Evolutionary conservation across 805 yeast genomes (phyloP), one percentile per base, ranked within the genome.

Genomic region (Candida andamanensis): DNA sequence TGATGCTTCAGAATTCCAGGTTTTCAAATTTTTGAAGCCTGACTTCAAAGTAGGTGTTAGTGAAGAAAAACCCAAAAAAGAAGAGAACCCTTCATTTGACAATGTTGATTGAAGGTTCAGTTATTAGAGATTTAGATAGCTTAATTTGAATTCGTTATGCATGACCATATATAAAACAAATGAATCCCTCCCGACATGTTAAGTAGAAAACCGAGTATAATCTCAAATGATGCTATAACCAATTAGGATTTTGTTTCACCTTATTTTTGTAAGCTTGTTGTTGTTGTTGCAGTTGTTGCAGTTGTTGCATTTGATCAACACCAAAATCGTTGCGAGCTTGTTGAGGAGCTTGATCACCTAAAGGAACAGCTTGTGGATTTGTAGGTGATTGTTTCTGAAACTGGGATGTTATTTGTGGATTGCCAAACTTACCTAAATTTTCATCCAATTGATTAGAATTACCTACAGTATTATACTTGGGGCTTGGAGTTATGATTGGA

Each of bases 11-110:
- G 85, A 78, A 14, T 77, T 76, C 26, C 75, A 75, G 20, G 72
- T 76, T 12, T 76, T 79, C 46, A 79, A 76, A 46, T 81, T 76
- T 50, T 50, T 72, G 40, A 71, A 73, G 17, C 71, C 74, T 4
- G 67, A 47, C 5, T 60, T 56, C 36, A 56, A 43, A 12, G 31
- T 41, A 5, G 49, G 47, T 8, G 20, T 32, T 13, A 34, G 24
- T 4, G 41, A 46, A 31, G 33, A 27, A 32, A 31, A 20, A 29
- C 24, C 20, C 6, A 24, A 29, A 18, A 19, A 22, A 12, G 3
- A 28, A 14, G 35, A 35, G 17, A 34, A 14, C 15, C 36, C 38
- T 20, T n/a, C n/a, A n/a, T 39, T 36, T 20, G 46, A 41, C 23
- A 41, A 41, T 32, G 37, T 41, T 22, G 45, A 41, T 30, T 41